These are phyloP conservation scores for Entomortierella chlamydospora DNA, from an alignment of 192 early-diverging fungal genomes.

Conservation along the genomic window DNA sequence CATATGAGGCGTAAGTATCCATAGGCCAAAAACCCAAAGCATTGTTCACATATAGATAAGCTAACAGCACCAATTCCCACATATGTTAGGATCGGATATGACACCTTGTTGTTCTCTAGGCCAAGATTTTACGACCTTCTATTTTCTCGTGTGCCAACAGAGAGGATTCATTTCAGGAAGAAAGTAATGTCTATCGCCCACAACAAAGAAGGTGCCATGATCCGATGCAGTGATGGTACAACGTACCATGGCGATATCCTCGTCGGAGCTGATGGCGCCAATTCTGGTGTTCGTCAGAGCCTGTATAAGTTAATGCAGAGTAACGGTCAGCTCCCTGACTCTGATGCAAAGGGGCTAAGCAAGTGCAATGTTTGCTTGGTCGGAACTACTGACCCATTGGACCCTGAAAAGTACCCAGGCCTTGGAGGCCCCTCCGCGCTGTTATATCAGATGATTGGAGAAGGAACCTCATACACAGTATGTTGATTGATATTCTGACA, in stretches of 20 bases:
- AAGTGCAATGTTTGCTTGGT: neutral
- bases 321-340: neutral
- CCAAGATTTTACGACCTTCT: no score
- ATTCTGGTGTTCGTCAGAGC: slow-evolving; percentile 8
- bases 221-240: slow-evolving; percentile 9
- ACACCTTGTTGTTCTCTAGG: no score
- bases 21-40: no score
- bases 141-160: no score
- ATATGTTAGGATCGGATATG: no score
- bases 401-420: slow-evolving; percentile 13
- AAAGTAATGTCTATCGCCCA: neutral
- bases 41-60: no score
- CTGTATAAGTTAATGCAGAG: slow-evolving; percentile 1
- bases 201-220: neutral
- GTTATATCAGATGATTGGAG: no score
- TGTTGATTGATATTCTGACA: no score
- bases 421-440: no score
- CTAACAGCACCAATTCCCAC: no score
- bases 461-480: neutral
- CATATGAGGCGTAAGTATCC: no score
- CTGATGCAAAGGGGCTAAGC: neutral
- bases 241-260: slow-evolving; percentile 10
- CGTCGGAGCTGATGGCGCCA: slow-evolving; percentile 11
- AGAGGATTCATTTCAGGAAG: no score
- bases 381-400: slow-evolving; percentile 7